Base-by-base conservation (phyloP, 2,329 filamentous ascomycete species). In the Sarocladium kiliense region DNA sequence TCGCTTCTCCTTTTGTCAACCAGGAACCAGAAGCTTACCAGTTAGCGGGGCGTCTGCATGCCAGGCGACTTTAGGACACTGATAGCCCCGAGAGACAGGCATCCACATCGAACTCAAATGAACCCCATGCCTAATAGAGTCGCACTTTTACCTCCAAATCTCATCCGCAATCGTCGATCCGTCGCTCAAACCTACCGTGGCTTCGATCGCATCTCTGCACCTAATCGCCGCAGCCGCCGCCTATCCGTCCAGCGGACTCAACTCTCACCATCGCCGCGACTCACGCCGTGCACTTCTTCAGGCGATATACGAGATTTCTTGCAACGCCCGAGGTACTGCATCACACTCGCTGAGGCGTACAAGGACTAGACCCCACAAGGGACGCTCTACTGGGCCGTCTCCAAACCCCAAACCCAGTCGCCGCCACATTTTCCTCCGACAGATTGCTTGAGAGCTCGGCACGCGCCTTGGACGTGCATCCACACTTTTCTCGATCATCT, bases 401-500 rank as follows among this genome's bases (percentile, higher is more conserved):
- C 39, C n/a, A 44, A 44, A 21, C 18, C 18, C 39, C 39, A 14
- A 44, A 44, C 7, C 39, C 23, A 49, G 27, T 27, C 27, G 14
- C 26, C 47, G 9, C 30, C 30, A 32, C 47, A 23, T 36, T 23
- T 32, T 36, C 47, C 27, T 19, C 47, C 30, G 25, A 32, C 11
- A 21, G 11, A 45, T 4, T 36, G 27, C 27, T 32, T 51, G 18
- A n/a, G 27, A 32, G 26, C 27, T 51, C 27, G 47, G 27, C 47
- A 51, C 27, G 30, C 27, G 30, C 47, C 25, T 51, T 18, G 23
- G n/a, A 34, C 47, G 26, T 36, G 47, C n/a, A 36, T 51, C 47
- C 47, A 51, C 47, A 21, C 47, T 32, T 51, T 36, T 36, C 30
- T 51, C 47, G 47, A 51, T 51, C 47, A 51, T 51, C 47, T 51